Conservation (phyloP, 805 yeast genomes). For the Hanseniaspora vineae region DNA sequence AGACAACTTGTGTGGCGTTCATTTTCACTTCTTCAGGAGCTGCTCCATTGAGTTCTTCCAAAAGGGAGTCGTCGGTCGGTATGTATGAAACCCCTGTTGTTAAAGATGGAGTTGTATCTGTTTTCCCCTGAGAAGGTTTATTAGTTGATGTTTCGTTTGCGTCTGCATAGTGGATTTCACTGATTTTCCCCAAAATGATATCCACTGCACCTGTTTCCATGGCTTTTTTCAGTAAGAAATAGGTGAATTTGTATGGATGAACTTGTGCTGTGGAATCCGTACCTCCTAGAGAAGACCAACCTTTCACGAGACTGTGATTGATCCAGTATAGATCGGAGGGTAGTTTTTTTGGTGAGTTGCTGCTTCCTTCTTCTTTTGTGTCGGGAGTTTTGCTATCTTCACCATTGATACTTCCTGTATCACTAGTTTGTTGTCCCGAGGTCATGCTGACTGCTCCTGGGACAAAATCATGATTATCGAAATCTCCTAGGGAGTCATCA, state of each 20-base stretch:
- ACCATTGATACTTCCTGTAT: background rate
- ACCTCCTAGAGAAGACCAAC: conserved; percentile 74
- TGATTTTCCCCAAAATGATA: conserved; percentile 73
- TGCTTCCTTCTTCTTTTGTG: conserved; percentile 2
- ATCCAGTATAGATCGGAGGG: conserved; percentile 75
- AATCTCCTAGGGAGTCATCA: conserved; percentile 2
- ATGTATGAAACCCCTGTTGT: conserved; percentile 2
- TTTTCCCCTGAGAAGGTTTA: background rate
- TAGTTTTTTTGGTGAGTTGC: conserved; percentile 11
- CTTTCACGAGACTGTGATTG: conserved; percentile 44
- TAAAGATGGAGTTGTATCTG: conserved; percentile 4
- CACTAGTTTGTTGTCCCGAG: background rate
- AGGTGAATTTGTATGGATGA: conserved; percentile 91
- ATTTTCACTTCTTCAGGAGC: conserved; percentile 32
- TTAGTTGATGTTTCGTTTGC: conserved; percentile 27
- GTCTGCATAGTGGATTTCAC: conserved; percentile 47
- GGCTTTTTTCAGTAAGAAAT: conserved; percentile 64
- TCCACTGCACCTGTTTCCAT: conserved; percentile 75
- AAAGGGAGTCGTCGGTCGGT: conserved; percentile 27
- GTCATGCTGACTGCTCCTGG: no score
- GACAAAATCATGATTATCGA: background rate
- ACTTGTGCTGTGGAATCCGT: conserved; percentile 89
- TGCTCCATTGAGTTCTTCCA: conserved; percentile 18
- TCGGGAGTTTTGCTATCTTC: background rate
- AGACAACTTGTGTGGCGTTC: conserved; percentile 61